A percentile compares a stretch with the other conserved stretches of the same genome.
Evolutionary conservation across 2,329 filamentous ascomycete genomes (phyloP).

Genomic region (Stemphylium vesicarium): DNA sequence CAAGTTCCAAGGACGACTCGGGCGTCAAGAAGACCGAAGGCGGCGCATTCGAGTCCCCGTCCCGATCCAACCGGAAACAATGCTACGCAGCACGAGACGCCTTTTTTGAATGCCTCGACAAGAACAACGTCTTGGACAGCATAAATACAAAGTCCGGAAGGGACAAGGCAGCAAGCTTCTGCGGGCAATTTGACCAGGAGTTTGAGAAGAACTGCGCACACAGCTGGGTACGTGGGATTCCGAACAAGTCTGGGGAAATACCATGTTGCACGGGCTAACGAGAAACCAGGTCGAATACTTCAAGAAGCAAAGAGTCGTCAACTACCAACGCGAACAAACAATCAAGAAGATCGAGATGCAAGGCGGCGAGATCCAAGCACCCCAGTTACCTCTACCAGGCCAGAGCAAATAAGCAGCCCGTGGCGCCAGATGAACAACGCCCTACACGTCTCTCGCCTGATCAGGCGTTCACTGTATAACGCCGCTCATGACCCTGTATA

Average conservation of each 20-base stretch:
- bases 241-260: background rate
- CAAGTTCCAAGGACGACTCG: constrained; percentile 46
- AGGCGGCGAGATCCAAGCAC: constrained; percentile 47
- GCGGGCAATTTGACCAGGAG: constrained; percentile 63
- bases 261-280: too few species aligned
- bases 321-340: constrained; percentile 82
- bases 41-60: constrained; percentile 76
- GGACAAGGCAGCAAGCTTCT: constrained; percentile 58
- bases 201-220: constrained; percentile 87
- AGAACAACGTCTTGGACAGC: constrained; percentile 78
- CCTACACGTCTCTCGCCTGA: background rate
- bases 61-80: constrained; percentile 76
- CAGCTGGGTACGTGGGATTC: constrained; percentile 76
- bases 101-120: constrained; percentile 89
- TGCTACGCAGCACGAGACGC: constrained; percentile 91
- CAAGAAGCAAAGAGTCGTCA: constrained; percentile 93
- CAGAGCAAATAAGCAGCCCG: constrained; percentile 16
- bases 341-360: constrained; percentile 52
- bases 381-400: constrained; percentile 40
- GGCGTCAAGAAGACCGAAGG: constrained; percentile 54
- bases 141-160: constrained; percentile 64
- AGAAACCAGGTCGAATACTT: constrained; percentile 84
- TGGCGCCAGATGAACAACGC: background rate
- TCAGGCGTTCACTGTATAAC: constrained; percentile 1
- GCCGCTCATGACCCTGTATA: constrained; percentile 18